Base-by-base conservation (phyloP, 2,329 filamentous ascomycete species). In the Tolypocladium endophyticum region DNA sequence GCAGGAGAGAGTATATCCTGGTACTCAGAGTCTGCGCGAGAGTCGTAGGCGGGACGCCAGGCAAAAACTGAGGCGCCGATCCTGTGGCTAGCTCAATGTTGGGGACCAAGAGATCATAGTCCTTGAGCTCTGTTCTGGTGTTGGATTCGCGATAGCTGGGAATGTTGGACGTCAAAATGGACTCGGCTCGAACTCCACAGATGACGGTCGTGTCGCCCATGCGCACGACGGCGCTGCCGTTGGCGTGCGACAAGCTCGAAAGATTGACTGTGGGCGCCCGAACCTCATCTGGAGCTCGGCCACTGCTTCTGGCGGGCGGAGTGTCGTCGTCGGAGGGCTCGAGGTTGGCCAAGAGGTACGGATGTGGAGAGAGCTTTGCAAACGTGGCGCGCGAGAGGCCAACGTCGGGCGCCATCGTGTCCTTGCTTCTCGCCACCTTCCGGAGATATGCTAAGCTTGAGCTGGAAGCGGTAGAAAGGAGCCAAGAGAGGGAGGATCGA, bases 41-140 rank as follows among this genome's bases (percentile, higher is more conserved):
- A 0, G 86, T 82, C 7, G 84, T 87, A 1, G 91, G 94, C 28
- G 94, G 87, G 12, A 87, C 88, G 54, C 92, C 92, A 0, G 94
- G 92, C 23, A 96, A 80, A 66, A 93, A 91, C 28, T 88, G 83
- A 3, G 93, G 92, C 8, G 92, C 89, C 70, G 89, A 95, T 41
- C 94, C 94, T 0, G 94, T 99, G 39, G 88, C 88, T 38, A 99
- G 78, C 70, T 97, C 94, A 59, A 99, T 84, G 70, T 99, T 99
- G 2, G 94, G 93, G 2, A 99, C 92, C 2, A 99, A 77, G 18
- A 99, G 77, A 68, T 90, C 86, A 69, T 85, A 82, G 60, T 85
- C 82, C 61, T 76, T 77, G 59, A 85, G 74, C 71, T 84, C 85
- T 58, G 72, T 67, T 63, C 75, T 64, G 62, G 65, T 62, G 69